These are phyloP conservation scores for Jacaranda mimosifolia DNA, from an alignment of 257 asterid genomes.

Conservation along the genomic window DNA sequence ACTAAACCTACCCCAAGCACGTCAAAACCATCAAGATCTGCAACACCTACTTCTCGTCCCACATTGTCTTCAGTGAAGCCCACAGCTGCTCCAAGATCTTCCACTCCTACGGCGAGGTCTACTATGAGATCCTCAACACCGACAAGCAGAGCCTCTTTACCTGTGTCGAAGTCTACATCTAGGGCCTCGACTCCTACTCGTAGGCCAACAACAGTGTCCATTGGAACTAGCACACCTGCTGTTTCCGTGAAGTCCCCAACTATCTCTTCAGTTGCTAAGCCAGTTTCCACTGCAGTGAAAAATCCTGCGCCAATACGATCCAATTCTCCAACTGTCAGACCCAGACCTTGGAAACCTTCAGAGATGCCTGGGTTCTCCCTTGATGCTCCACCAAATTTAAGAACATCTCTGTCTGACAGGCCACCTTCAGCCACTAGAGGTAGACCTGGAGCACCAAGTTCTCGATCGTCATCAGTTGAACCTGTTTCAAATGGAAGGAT, in stretches of 20 bases:
- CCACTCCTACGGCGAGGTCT: constrained; percentile 88
- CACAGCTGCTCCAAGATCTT: constrained; percentile 79
- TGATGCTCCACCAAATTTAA: constrained; percentile 89
- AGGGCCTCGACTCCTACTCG: constrained; percentile 92
- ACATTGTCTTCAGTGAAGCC: constrained; percentile 63
- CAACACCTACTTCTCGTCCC: constrained; percentile 85
- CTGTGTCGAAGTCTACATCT: constrained; percentile 75
- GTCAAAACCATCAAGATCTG: constrained; percentile 79
- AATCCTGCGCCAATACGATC: constrained; percentile 68
- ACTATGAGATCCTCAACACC: constrained; percentile 86
- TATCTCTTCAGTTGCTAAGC: constrained; percentile 56
- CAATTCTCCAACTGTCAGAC: constrained; percentile 83
- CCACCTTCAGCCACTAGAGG: constrained; percentile 95
- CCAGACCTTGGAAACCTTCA: constrained; percentile 93
- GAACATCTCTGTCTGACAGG: constrained; percentile 87
- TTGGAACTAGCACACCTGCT: constrained; percentile 47
- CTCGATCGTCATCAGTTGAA: constrained; percentile 89
- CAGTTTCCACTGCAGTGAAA: constrained; percentile 51
- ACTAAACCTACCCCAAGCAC: constrained; percentile 56
- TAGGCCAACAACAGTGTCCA: constrained; percentile 54
- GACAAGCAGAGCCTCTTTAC: constrained; percentile 63
- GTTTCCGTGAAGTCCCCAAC: constrained; percentile 55
- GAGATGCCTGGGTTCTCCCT: constrained; percentile 98
- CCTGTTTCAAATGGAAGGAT: constrained; percentile 84
- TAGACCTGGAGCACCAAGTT: constrained; percentile 89